phyloP scores from a whole-genome alignment of 1,139 yeast genomes.

The Lodderomyces beijingensis region DNA sequence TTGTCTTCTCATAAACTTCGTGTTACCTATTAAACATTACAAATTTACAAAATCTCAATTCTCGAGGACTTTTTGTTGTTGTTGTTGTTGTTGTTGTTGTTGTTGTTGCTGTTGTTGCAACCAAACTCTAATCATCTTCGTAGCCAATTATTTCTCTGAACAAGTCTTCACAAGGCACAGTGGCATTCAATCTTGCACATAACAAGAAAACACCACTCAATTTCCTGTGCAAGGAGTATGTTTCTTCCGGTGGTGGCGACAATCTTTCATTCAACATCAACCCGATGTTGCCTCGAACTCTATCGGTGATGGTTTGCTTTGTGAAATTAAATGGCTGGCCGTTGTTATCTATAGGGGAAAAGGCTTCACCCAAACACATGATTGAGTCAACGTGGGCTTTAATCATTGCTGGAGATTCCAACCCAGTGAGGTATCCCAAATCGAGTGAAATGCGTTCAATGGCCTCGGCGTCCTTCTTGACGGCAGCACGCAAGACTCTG shows the following conservation, averaged over 20 bases:
- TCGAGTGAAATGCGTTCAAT: slow-evolving; percentile 65
- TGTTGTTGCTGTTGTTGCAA: background rate
- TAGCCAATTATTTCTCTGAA: slow-evolving; percentile 71
- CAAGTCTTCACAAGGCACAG: slow-evolving; percentile 75
- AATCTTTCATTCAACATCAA: slow-evolving; percentile 88
- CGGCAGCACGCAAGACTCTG: slow-evolving; percentile 72
- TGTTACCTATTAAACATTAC: no score
- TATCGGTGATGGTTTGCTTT: slow-evolving; percentile 85
- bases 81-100: background rate
- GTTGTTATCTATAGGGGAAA: slow-evolving; percentile 49
- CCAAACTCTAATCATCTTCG: slow-evolving; percentile 14
- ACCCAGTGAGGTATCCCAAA: slow-evolving; percentile 88
- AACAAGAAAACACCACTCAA: slow-evolving; percentile 89
- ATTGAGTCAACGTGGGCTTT: slow-evolving; percentile 91
- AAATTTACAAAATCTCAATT: no score
- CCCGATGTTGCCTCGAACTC: slow-evolving; percentile 81
- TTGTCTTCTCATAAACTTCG: no score
- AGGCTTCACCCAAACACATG: slow-evolving; percentile 89
- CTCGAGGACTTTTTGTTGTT: background rate
- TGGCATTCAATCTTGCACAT: slow-evolving; percentile 82
- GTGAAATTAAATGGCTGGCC: slow-evolving; percentile 64
- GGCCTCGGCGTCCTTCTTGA: slow-evolving; percentile 57
- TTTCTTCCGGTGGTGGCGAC: slow-evolving; percentile 98
- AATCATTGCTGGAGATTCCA: slow-evolving; percentile 83
- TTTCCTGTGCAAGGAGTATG: slow-evolving; percentile 90